Evolutionary conservation across 1,139 yeast species (phyloP), one percentile per base, ranked within the genome.

Genomic region (Candida dubliniensis): DNA sequence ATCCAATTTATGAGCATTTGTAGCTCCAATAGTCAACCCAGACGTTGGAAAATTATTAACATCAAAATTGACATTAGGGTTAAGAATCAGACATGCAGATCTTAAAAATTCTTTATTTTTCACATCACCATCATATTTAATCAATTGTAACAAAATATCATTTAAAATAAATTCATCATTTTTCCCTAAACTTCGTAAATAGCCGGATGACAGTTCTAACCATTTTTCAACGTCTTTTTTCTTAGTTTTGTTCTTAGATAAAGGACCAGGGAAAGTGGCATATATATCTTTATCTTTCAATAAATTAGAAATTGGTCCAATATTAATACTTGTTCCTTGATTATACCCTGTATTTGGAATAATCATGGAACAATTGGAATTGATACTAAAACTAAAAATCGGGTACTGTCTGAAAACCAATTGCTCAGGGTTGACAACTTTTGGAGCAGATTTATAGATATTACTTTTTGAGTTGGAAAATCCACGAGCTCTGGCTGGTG

Each of bases 401-500:
- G 96, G 96, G 61, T 86, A 87, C 59, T 88, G 96, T 46, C 87
- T 71, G 42, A 71, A 73, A 27, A 58, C 56, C 38, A 68, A 56
- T 7, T 70, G 66, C 25, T 61, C 62, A 1, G 77, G 76, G 46
- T 72, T 63, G 31, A 55, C 58, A 14, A 62, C 59, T 46, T 63
- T 64, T 1, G 63, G 58, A 4, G 59, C 56, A 4, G 64, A 59
- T 43, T 57, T 15, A 46, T 66, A 66, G 14, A 64, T 56, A 29
- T 60, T 65, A 8, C 36, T 29, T 39, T 57, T 58, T 1, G 69
- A 54, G 37, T 60, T 66, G 0, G 74, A 67, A 12, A 58, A 46
- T 1, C 67, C 68, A 33, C 72, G 56, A 2, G 58, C 50, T 50
- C 69, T 55, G 33, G 48, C 54, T n/a, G 42, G 45, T 11, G 49